Evolutionary conservation across 2,329 filamentous ascomycete genomes (phyloP), one percentile per base, ranked within the genome.

Genomic region (Colletotrichum destructivum): DNA sequence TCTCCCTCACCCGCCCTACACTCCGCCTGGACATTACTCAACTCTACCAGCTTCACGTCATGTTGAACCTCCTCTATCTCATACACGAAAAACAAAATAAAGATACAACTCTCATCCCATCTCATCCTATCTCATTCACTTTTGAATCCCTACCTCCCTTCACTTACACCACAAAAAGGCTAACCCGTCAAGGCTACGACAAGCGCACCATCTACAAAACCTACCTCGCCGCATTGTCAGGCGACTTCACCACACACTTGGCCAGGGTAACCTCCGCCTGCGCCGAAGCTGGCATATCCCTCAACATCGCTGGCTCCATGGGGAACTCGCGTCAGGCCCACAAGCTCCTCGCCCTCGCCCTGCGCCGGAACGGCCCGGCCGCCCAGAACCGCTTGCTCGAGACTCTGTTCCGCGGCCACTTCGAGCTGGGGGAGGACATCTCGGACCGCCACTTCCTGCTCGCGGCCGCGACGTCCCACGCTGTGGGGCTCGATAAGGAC

Each of bases 311-410:
- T 46, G 85, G 87, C 21, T 75, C 67, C 11, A 84, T 83, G 26
- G 87, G 87, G 12, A 84, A 83, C 62, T 83, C 84, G 16, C 82
- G 83, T 49, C 79, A 81, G 72, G 82, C 83, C 2, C 87, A 88
- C 78, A 83, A 84, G 73, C 82, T 88, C n/a, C 77, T 87, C 23
- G 81, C 84, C 16, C 80, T 85, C 23, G 82, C 83, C 11, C 79
- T 84, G 21, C n/a, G 12, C 54, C 4, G 18, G 35, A 42, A 54
- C 3, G 68, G 51, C 16, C 77, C 79, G 4, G 73, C 70, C 0
- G 78, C 78, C 8, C 84, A 87, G 75, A 76, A 83, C 44, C 78
- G 78, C 13, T 79, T 86, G 15, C 80, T 87, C 13, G 80, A 84
- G 31, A 77, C 77, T 4, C 78, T 88, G 16, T 85, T 84, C 77